These are phyloP conservation scores for Fusarium nurragi DNA, from an alignment of 2,329 filamentous ascomycete species.

Conservation along the genomic window DNA sequence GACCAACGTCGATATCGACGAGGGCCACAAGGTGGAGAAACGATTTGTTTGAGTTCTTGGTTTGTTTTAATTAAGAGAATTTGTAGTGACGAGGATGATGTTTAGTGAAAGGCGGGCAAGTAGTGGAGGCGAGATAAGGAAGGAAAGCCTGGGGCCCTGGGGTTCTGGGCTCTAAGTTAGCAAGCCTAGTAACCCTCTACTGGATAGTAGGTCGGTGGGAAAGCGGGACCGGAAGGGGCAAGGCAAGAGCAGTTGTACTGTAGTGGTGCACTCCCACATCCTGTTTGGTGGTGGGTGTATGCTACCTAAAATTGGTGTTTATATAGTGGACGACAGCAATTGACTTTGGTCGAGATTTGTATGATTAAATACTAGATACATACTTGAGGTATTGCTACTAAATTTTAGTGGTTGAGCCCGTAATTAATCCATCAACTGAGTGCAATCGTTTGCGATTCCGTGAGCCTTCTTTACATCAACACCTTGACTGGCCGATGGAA, in stretches of 20 bases:
- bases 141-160: slow-evolving; percentile 2
- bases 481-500: slow-evolving; percentile 12
- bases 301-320: slow-evolving; percentile 12
- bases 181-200: background rate
- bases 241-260: background rate
- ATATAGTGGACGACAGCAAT: slow-evolving; percentile 5
- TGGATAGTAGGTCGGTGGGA: slow-evolving; percentile 26
- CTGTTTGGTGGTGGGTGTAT: slow-evolving; percentile 9
- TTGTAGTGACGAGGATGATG: slow-evolving; percentile 24
- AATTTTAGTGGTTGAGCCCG: background rate
- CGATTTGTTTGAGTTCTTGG: slow-evolving; percentile 4
- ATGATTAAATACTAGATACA: background rate
- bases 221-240: slow-evolving; percentile 39
- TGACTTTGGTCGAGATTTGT: background rate
- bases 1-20: slow-evolving; percentile 28
- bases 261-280: background rate
- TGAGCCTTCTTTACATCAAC: background rate
- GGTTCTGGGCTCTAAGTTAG: background rate
- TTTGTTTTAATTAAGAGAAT: slow-evolving; percentile 17
- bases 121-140: slow-evolving; percentile 31
- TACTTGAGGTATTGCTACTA: background rate
- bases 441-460: background rate
- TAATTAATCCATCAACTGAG: background rate
- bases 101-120: slow-evolving; percentile 23
- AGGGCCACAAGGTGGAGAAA: slow-evolving; percentile 19